Base-by-base conservation (phyloP, 129 eudicot species). In the Helianthus annuus region DNA sequence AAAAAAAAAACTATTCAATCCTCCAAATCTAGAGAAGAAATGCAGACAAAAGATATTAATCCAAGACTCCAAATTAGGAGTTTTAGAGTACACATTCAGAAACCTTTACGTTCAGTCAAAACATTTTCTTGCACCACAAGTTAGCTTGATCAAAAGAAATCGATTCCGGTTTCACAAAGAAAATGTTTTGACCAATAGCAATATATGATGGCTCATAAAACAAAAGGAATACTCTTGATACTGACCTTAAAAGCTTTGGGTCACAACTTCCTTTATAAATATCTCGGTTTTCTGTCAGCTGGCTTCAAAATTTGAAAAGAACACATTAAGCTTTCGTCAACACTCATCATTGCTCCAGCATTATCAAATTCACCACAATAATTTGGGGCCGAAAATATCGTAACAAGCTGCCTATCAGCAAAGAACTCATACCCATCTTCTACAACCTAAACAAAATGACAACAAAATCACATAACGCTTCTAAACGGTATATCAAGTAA, bases 311-410 rank as follows among this genome's bases (percentile, higher is more conserved):
- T 88, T 71, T 88, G 94, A 59, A 88, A 88, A 52, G 94, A 85
- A 81, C 94, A 88, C 94, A 88, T 88, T 65, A 88, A 69, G 76
- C 88, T 88, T 66, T 88, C 95, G 76, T 88, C 90, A 32, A 88
- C 95, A 63, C 90, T 88, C 95, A 88, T 88, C 95, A 88, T 82
- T 5, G 90, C 90, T 36, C 95, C 95, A 62, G 95, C 95, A 63
- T 88, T 88, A 66, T 88, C 95, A 73, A 88, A 88, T 69, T 88
- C 95, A 22, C 95, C 95, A 69, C 89, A 87, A 68, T 87, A 87
- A 63, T 87, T 87, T 5, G 93, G 93, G 36, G 94, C 94, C 22
- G 94, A 88, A 51, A 88, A 88, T 14, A 88, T 76, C 7, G 94
- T 88, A 16, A 88, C 94, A 44, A 88, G 90, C 69, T 88, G 95